Evolutionary conservation across 352 stramenopile species (phyloP).

Genomic region (Phytopythium sindhum): DNA sequence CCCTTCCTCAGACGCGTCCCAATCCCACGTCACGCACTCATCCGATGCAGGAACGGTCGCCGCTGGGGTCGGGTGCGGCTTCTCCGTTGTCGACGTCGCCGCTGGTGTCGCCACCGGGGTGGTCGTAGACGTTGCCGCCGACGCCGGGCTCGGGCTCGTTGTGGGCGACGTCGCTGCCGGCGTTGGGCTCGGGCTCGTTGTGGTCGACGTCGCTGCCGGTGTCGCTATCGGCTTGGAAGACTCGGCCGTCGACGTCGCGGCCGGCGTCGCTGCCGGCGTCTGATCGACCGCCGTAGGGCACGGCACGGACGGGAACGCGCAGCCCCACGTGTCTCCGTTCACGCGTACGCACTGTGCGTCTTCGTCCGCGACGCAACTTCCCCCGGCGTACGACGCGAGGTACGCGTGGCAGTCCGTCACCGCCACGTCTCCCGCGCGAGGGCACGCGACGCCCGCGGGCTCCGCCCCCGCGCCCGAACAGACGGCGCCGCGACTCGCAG

Average conservation of each 20-base stretch:
- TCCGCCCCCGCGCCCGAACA: slow-evolving; percentile 23
- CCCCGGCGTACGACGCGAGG: slow-evolving; percentile 23
- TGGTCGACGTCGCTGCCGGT: background rate
- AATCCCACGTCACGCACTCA: slow-evolving; percentile 28
- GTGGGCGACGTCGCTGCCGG: slow-evolving; percentile 1
- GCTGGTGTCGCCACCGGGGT: background rate
- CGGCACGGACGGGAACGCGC: slow-evolving; percentile 32
- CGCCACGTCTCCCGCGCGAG: slow-evolving; percentile 22
- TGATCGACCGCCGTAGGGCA: slow-evolving; percentile 8
- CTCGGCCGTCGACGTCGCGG: background rate
- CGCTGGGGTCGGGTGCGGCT: slow-evolving; percentile 2
- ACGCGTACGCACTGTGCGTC: slow-evolving; percentile 33
- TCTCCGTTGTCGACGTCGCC: background rate
- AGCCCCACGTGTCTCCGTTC: slow-evolving; percentile 29
- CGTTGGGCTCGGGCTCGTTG: background rate
- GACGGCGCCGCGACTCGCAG: slow-evolving; percentile 20
- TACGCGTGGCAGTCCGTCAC: slow-evolving; percentile 29
- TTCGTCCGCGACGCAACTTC: slow-evolving; percentile 29
- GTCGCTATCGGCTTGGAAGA: background rate
- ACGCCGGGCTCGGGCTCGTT: background rate
- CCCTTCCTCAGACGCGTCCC: slow-evolving; percentile 10
- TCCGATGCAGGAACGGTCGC: slow-evolving; percentile 5
- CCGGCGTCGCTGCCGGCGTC: background rate
- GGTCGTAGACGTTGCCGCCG: slow-evolving; percentile 1
- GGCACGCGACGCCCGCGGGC: slow-evolving; percentile 28